Evolutionary conservation across 73 alveolate genomes (phyloP).

Genomic region (Paramecium sexaurelia): DNA sequence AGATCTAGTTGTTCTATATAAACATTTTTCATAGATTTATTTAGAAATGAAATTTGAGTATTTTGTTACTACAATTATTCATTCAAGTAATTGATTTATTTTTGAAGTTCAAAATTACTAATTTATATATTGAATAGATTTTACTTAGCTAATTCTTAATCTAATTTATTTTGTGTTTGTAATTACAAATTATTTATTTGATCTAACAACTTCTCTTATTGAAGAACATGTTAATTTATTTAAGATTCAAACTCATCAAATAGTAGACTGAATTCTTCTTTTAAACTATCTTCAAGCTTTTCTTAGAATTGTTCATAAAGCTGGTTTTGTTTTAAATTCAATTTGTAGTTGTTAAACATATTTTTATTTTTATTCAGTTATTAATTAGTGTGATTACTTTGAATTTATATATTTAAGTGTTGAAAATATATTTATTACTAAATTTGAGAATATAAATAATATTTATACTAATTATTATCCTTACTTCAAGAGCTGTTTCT

Average conservation of each 20-base stretch:
- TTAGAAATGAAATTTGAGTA: constrained; percentile 16
- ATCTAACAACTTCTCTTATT: constrained; percentile 26
- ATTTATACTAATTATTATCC: background rate
- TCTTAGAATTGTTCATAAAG: background rate
- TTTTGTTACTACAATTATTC: background rate
- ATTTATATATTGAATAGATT: background rate
- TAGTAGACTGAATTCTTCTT: background rate
- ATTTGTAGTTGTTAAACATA: constrained; percentile 45
- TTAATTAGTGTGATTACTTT: background rate
- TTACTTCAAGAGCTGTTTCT: background rate
- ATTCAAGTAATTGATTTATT: background rate
- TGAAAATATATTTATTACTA: background rate
- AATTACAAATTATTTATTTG: background rate
- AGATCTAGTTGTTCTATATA: background rate
- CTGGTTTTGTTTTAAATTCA: background rate
- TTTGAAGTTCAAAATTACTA: background rate
- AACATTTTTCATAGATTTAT: background rate
- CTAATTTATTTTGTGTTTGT: constrained; percentile 43
- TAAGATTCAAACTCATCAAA: background rate
- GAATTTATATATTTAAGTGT: background rate
- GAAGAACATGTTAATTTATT: background rate
- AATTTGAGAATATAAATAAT: background rate
- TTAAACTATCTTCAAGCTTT: background rate
- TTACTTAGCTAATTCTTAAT: constrained; percentile 39
- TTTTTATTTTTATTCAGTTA: constrained; percentile 4